Conservation (phyloP, 495 filamentous ascomycete genomes). For the Pseudomonodictys pantanalensis region DNA sequence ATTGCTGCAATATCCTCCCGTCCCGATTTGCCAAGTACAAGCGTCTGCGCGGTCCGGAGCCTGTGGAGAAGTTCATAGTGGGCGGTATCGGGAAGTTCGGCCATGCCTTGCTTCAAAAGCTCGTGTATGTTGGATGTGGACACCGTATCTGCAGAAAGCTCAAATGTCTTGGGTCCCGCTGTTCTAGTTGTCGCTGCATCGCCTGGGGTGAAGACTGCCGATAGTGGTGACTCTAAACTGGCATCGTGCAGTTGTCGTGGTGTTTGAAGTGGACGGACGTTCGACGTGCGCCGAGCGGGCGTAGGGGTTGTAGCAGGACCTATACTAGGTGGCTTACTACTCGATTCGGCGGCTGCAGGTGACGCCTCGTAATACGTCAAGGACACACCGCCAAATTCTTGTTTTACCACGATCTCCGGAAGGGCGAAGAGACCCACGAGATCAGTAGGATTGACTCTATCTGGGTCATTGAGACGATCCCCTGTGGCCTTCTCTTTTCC, state of each 20-base stretch:
- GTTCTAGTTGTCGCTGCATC: slow-evolving; percentile 15
- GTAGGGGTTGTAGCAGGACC: slow-evolving; percentile 49
- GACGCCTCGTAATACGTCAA: slow-evolving; percentile 60
- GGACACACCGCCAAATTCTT: slow-evolving; percentile 66
- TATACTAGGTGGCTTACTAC: slow-evolving; percentile 17
- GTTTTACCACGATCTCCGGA: slow-evolving; percentile 48
- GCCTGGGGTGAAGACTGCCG: slow-evolving; percentile 25
- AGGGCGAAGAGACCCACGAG: slow-evolving; percentile 65
- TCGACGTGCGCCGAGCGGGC: slow-evolving; percentile 45
- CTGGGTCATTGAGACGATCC: slow-evolving; percentile 46
- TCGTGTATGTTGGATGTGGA: slow-evolving; percentile 61
- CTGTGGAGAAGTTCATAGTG: slow-evolving; percentile 86
- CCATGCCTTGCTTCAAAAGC: slow-evolving; percentile 60
- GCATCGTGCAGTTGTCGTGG: slow-evolving; percentile 46
- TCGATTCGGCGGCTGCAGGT: slow-evolving; percentile 1
- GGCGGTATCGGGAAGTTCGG: slow-evolving; percentile 65
- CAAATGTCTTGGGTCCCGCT: slow-evolving; percentile 55
- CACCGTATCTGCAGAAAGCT: slow-evolving; percentile 66
- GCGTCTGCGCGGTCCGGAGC: slow-evolving; percentile 73
- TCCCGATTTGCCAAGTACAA: slow-evolving; percentile 60
- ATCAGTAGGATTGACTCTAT: slow-evolving; percentile 70
- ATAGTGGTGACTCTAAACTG: slow-evolving; percentile 47
- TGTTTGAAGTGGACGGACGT: slow-evolving; percentile 34
- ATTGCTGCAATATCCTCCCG: slow-evolving; percentile 76
- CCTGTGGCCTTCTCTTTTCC: slow-evolving; percentile 65